A percentile compares a stretch with the other conserved stretches of the same genome.
Evolutionary conservation across 2,329 filamentous ascomycete species (phyloP).

Genomic region (Shiraia bambusicola): DNA sequence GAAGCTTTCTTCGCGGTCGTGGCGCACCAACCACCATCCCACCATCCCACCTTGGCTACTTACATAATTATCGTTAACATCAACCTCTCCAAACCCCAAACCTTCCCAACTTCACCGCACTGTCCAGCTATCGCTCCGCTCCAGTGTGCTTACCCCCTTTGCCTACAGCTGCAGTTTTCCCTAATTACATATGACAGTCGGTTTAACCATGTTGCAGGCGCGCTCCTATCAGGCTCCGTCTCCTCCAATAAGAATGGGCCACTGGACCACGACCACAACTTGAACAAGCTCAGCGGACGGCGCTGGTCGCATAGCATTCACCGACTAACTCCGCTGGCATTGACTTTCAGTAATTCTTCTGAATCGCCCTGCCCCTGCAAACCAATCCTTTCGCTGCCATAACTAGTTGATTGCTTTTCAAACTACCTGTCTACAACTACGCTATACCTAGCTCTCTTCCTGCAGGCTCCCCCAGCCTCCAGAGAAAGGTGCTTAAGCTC

Average conservation of each 20-base stretch:
- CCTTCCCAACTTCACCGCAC: slow-evolving; percentile 18
- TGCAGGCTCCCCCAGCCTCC: not conserved
- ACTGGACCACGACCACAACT: slow-evolving; percentile 28
- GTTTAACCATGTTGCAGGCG: slow-evolving; percentile 40
- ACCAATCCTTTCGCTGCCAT: no score
- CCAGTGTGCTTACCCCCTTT: slow-evolving; percentile 35
- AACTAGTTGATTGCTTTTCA: slow-evolving; percentile 16
- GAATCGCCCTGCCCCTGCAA: slow-evolving; percentile 5
- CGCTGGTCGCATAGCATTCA: slow-evolving; percentile 19
- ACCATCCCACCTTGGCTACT: no score
- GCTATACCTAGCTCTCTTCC: not conserved
- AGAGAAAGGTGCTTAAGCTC: not conserved
- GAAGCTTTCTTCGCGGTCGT: slow-evolving; percentile 18
- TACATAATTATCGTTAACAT: slow-evolving; percentile 9
- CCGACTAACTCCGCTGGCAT: not conserved
- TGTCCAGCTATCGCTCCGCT: slow-evolving; percentile 23
- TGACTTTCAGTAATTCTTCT: not conserved
- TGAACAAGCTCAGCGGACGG: slow-evolving; percentile 21
- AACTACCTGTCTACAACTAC: no score
- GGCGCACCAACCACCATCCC: slow-evolving; percentile 19
- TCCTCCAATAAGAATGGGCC: slow-evolving; percentile 38
- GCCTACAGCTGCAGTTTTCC: slow-evolving; percentile 27
- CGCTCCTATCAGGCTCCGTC: slow-evolving; percentile 21
- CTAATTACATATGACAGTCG: slow-evolving; percentile 30
- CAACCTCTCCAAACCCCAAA: slow-evolving; percentile 6